Evolutionary conservation across 2,329 filamentous ascomycete genomes (phyloP), one percentile per base, ranked within the genome.

Genomic region (Bipolaris zeicola): DNA sequence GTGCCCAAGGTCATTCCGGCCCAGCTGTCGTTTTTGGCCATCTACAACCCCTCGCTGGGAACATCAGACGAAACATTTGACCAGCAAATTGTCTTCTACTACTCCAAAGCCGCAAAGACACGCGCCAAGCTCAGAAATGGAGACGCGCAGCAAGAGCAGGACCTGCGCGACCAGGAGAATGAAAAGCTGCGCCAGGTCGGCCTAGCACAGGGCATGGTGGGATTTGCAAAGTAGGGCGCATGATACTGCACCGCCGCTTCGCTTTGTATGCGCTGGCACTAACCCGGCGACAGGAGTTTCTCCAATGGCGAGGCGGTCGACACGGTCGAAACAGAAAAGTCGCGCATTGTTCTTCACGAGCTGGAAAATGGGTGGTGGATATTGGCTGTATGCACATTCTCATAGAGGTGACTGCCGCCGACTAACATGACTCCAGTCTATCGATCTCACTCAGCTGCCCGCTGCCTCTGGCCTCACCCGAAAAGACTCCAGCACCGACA

Each of bases 291-390:
- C 68, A 89, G 88, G 72, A 93, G 88, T 68, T 99, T 99, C 77
- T 90, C 93, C 2, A 84, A 86, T 59, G 91, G 88, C 57, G 83
- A 88, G 64, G 76, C 90, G 1, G 85, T 97, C 37, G 91, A 96
- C 68, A 87, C 87, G 8, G 88, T 99, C 57, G 95, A 99, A 71
- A 98, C 95, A 1, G 91, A 96, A 68, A 95, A 91, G 79, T 87
- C 89, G 47, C 86, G 93, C 31, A 88, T 97, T 33, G 83, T 98
- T 33, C 79, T 97, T 42, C 87, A 92, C 68, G 92, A 99, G 79
- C 78, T 99, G 62, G 94, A 99, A 75, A 81, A 85, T 14, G 90
- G 90, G 28, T 99, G 95, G 95, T 99, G 96, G 96, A 88, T 98
- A 60, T 80, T 98, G 58, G 93, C 92, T 60, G 92, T 96, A 81